Base-by-base conservation (phyloP, 2,329 filamentous ascomycete species). In the Sarocladium oryzae region DNA sequence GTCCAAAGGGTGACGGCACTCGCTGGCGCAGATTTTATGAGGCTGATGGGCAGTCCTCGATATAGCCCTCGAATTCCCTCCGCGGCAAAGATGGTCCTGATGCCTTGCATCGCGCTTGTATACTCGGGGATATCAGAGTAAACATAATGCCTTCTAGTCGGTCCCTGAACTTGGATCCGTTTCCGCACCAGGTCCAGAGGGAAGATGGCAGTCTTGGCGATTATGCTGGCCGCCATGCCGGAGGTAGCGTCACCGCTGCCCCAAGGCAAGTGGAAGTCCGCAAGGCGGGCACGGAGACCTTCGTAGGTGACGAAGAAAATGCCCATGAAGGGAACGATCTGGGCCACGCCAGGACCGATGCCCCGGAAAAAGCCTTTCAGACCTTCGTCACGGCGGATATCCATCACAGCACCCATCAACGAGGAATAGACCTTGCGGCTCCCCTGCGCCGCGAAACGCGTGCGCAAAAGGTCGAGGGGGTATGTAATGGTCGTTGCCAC, bases 281-380 rank as follows among this genome's bases (percentile, higher is more conserved):
- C 72, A 41, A 92, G 66, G 0, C 77, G 79, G 6, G 81, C 64
- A 5, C 88, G 77, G 49, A 95, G 71, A 9, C 78, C 75, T 68
- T 99, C 93, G 70, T 97, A 99, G 36, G 83, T 79, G 30, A 88
- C 81, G 69, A 99, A 99, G 73, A 99, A 97, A 2, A 96, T 76
- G 13, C 93, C 93, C 93, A 99, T 99, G 66, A 92, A 95, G 2
- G 93, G 93, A 9, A 96, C 82, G 46, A 97, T 93, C 71, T 96
- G 91, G 23, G 77, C 85, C 20, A 97, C 73, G 0, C 86, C 89
- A 2, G 92, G 91, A 1, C 79, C 79, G 30, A 95, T 73, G 3
- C 93, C 93, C 46, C 89, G 87, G 68, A 96, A 99, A 71, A 95
- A 97, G 0, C 93, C 93, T 3, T 67, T 67, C 0, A 71, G 59